Conservation (phyloP, 345 rosid species). For the rapeseed (Brassica napus) region Da-Ae NC_063442.1:2485001-2485500, state of each 20-base stretch:
- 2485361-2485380: constrained; percentile 58
- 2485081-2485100: not conserved
- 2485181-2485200: constrained; percentile 35
- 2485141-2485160: not conserved
- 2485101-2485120: not conserved
- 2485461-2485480: too few species aligned
- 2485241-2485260: constrained; percentile 57
- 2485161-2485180: not conserved
- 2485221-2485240: constrained; percentile 44
- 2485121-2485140: not conserved
- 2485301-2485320: constrained; percentile 48
- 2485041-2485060: constrained; percentile 38
- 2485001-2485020: constrained; percentile 34
- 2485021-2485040: constrained; percentile 40
- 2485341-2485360: constrained; percentile 43
- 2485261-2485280: constrained; percentile 58
- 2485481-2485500: not conserved
- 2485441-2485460: too few species aligned
- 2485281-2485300: constrained; percentile 42
- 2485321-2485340: constrained; percentile 42
- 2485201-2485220: constrained; percentile 70
- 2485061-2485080: constrained; percentile 33
- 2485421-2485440: constrained; percentile 37
- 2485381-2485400: constrained; percentile 55
- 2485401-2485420: constrained; percentile 50